Evolutionary conservation across 1,284 basidiomycete genomes (phyloP), one percentile per base, ranked within the genome.

Genomic region (Retiboletus flavoniger): DNA sequence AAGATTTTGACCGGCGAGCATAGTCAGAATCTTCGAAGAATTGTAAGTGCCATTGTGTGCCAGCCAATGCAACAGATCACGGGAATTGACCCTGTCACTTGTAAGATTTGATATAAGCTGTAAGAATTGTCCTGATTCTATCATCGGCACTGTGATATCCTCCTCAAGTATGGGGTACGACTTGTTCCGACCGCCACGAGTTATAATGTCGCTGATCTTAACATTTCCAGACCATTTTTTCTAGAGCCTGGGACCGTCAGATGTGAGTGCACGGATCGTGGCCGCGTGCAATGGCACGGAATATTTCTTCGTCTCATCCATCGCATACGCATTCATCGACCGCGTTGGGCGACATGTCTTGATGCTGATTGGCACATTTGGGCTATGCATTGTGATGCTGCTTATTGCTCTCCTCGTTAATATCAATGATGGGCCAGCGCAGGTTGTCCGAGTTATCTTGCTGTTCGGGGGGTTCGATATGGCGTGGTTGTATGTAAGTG

Each of bases 211-310:
- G 28, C 26, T 35, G 40, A 13, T 9, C 6, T 14, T 4, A 10
- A n/a, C 41, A 4, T 54, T 28, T 28, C 26, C 47, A 80, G 78
- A 82, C 80, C 3, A 61, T 81, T 9, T 68, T 84, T 82, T 82
- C 61, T 77, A 83, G 59, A 75, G 80, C 16, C 7, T 31, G 45
- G 19, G 16, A 80, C 80, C 84, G 38, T 75, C 78, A 53, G 76
- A 80, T 60, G 74, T 78, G n/a, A 78, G 81, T 41, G 80, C 84
- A 7, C 78, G 85, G 40, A 79, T 86, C 49, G 73, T 87, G 48
- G 83, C 84, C 1, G 82, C 82, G 11, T 82, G 81, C 57, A 85
- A 85, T 64, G 83, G 83, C 40, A 83, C 84, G 16, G 83, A 85
- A 38, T 63, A 63, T 48, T 54, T 63, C 3, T 19, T 48, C 45